These are phyloP conservation scores for Scheffersomyces stambukii DNA, from an alignment of 1,139 yeast genomes.

Conservation along the genomic window DNA sequence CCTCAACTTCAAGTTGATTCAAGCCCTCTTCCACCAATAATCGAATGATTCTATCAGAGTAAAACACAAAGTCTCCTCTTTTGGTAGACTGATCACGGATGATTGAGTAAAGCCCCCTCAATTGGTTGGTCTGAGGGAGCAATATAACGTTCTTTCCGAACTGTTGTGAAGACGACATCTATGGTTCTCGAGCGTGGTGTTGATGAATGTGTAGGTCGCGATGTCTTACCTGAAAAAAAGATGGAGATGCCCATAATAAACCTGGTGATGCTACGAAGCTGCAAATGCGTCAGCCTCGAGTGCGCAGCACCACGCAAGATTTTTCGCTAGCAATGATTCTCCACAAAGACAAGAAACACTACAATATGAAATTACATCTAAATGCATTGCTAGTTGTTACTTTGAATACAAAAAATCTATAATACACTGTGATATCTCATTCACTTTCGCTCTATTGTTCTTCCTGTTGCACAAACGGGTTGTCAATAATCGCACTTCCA, in stretches of 20 bases:
- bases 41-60: conserved; percentile 90
- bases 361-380: not conserved
- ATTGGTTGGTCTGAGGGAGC: conserved; percentile 85
- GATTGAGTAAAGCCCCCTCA: conserved; percentile 81
- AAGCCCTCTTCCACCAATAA: conserved; percentile 91
- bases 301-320: too few relatives aligned
- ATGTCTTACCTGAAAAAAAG: conserved; percentile 1
- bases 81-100: conserved; percentile 76
- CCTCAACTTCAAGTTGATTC: conserved; percentile 83
- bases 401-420: not conserved
- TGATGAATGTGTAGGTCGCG: conserved; percentile 1
- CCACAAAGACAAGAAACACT: not conserved
- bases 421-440: not conserved
- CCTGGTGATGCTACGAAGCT: not conserved
- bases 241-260: not conserved
- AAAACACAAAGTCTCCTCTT: conserved; percentile 91
- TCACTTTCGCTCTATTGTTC: conserved; percentile 9
- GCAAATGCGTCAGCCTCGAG: too few relatives aligned
- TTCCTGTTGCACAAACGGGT: conserved; percentile 49
- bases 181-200: not conserved
- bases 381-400: not conserved
- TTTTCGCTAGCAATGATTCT: too few relatives aligned
- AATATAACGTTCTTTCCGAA: conserved; percentile 54
- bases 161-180: conserved; percentile 22
- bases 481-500: conserved; percentile 75